Conservation (phyloP, 2,329 filamentous ascomycete species). For the Colletotrichum viniferum region DNA sequence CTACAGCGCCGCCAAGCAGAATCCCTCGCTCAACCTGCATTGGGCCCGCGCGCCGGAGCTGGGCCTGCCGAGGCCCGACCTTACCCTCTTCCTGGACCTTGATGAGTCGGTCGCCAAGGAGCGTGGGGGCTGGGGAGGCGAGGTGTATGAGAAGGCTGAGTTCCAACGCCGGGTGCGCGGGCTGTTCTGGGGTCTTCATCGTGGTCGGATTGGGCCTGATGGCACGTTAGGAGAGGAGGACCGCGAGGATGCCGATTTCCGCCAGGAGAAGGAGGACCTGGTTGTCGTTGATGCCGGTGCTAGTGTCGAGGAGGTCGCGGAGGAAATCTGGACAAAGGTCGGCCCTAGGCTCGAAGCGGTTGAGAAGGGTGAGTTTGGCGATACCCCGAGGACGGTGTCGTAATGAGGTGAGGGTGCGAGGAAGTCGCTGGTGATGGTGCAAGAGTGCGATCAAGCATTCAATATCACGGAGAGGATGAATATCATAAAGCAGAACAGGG, state of each 20-base stretch:
- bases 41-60: conserved; percentile 89
- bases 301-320: conserved; percentile 60
- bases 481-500: background rate
- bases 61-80: conserved; percentile 84
- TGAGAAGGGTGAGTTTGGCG: conserved; percentile 53
- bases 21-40: conserved; percentile 68
- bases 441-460: background rate
- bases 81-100: conserved; percentile 87
- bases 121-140: conserved; percentile 85
- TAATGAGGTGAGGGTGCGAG: background rate
- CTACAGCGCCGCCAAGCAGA: conserved; percentile 88
- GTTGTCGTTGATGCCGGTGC: conserved; percentile 59
- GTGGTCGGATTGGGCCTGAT: conserved; percentile 45
- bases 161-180: conserved; percentile 82
- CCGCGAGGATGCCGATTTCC: conserved; percentile 36
- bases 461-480: background rate
- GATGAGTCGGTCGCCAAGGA: conserved; percentile 72
- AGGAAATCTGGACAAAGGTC: conserved; percentile 59
- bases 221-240: conserved; percentile 26
- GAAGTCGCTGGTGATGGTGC: background rate
- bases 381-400: conserved; percentile 46
- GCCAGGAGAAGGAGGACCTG: conserved; percentile 58
- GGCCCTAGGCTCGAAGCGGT: conserved; percentile 50
- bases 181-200: conserved; percentile 67
- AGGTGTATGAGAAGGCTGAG: conserved; percentile 84